These are phyloP conservation scores for Zygoascus meyerae DNA, from an alignment of 1,139 yeast species.

Conservation along the genomic window DNA sequence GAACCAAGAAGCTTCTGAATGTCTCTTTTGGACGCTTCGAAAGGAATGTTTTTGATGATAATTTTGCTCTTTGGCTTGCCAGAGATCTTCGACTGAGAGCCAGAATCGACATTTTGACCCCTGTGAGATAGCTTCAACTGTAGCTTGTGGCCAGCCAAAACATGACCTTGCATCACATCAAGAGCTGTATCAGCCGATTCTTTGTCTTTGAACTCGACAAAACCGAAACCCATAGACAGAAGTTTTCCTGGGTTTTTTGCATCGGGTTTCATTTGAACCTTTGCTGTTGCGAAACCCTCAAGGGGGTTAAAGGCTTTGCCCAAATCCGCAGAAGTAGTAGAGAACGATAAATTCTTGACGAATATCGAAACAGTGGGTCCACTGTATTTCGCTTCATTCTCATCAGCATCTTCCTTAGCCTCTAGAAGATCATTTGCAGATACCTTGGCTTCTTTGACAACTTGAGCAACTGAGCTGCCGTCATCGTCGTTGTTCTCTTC, in stretches of 20 bases:
- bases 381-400: conserved; percentile 43
- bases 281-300: conserved; percentile 71
- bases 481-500: conserved; percentile 39
- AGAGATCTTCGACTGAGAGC: conserved; percentile 26
- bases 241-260: conserved; percentile 60
- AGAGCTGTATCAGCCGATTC: conserved; percentile 78
- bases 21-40: conserved; percentile 91
- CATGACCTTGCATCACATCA: conserved; percentile 64
- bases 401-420: conserved; percentile 38
- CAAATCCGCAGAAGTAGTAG: conserved; percentile 60
- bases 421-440: conserved; percentile 29
- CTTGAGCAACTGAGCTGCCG: conserved; percentile 32
- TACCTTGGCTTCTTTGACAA: conserved; percentile 32
- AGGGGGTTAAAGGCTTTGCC: conserved; percentile 58
- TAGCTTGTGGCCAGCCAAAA: conserved; percentile 82
- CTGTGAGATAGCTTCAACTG: conserved; percentile 87
- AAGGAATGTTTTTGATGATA: conserved; percentile 93
- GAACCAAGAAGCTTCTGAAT: conserved; percentile 85
- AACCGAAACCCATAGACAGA: conserved; percentile 96
- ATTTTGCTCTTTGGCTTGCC: conserved; percentile 57
- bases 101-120: conserved; percentile 34
- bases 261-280: conserved; percentile 84
- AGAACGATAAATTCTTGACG: conserved; percentile 85
- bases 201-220: conserved; percentile 77
- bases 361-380: conserved; percentile 75